Percentiles rank a stretch among this genome's conserved stretches.
Evolutionary conservation across 2,329 filamentous ascomycete genomes (phyloP).

Genomic region (Dactylellina cionopaga): DNA sequence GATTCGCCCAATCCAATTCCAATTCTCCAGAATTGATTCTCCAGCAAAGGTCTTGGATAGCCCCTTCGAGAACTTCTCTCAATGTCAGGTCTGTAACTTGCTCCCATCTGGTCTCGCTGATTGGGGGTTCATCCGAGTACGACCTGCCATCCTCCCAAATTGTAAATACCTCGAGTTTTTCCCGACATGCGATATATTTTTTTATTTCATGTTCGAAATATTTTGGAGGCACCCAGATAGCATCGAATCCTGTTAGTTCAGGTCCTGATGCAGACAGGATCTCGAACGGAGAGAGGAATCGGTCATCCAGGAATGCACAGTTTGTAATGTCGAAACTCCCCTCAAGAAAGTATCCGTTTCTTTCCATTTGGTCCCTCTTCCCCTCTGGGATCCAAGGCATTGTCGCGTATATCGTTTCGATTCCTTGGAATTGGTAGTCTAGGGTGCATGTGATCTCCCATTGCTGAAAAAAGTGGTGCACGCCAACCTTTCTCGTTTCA

Average conservation of each 20-base stretch:
- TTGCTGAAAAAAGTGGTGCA: not conserved
- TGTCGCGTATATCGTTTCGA: not conserved
- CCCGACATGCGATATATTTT: too few species aligned
- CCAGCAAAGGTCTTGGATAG: not conserved
- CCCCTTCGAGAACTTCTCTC: not conserved
- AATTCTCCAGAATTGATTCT: not conserved
- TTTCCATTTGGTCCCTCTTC: not conserved
- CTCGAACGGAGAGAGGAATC: not conserved
- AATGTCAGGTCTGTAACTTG: not conserved
- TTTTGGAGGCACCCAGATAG: too few species aligned
- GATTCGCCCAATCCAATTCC: too few species aligned
- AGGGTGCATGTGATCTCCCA: not conserved
- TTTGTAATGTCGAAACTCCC: not conserved
- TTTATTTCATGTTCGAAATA: too few species aligned
- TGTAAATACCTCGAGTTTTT: too few species aligned
- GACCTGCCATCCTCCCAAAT: too few species aligned
- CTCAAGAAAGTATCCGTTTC: not conserved
- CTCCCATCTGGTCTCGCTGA: not conserved
- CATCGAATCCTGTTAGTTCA: too few species aligned
- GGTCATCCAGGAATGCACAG: slow-evolving; percentile 16
- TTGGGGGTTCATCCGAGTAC: too few species aligned
- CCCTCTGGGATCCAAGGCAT: too few species aligned
- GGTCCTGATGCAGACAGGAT: not conserved
- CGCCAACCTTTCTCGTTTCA: not conserved
- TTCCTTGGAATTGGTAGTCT: not conserved